Evolutionary conservation across 306 rosid genomes (phyloP), one percentile per base, ranked within the genome.

Genomic region (Rosa multiflora): DNA sequence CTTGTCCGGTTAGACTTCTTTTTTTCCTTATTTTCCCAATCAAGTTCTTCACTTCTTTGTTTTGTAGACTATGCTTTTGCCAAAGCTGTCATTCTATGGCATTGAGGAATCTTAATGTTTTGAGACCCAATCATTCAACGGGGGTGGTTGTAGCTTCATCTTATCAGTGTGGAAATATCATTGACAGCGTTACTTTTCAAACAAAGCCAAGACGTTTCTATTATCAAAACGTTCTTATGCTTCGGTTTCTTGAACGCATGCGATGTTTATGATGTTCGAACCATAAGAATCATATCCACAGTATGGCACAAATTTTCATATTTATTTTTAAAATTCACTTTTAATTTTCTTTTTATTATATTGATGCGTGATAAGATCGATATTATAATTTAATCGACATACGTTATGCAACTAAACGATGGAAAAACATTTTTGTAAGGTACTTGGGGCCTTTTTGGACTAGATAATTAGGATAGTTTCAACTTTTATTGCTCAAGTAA

Each of bases 21-120:
- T 43, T 58, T 72, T 72, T 14, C 73, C 83, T 73, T 46, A 56
- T 75, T 81, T 68, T n/a, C 55, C 71, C 78, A 73, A 80, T 80
- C 61, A 80, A 59, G 8, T 20, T 1, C 63, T 26, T 26, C 29
- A 26, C 29, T 26, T 26, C 29, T 26, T 62, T 23, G 53, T n/a
- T 61, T 43, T 79, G 3, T 23, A 18, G 53, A 37, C 44, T 73
- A 7, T 64, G 73, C 79, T 26, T 80, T 80, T 73, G 20, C 78
- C 58, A 73, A 63, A 80, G 67, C 69, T 73, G 70, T 73, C 51
- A 18, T 52, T 61, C 21, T n/a, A 40, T 49, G 69, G 59, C 74
- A 51, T 26, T 46, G 44, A 75, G 29, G 78, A 75, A 43, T 75
- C 78, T 15, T 18, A n/a, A 55, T 39, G 5, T 46, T n/a, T 7